Evolutionary conservation across 1,284 basidiomycete species (phyloP).

Genomic region (Gastroboletus turbinatus): DNA sequence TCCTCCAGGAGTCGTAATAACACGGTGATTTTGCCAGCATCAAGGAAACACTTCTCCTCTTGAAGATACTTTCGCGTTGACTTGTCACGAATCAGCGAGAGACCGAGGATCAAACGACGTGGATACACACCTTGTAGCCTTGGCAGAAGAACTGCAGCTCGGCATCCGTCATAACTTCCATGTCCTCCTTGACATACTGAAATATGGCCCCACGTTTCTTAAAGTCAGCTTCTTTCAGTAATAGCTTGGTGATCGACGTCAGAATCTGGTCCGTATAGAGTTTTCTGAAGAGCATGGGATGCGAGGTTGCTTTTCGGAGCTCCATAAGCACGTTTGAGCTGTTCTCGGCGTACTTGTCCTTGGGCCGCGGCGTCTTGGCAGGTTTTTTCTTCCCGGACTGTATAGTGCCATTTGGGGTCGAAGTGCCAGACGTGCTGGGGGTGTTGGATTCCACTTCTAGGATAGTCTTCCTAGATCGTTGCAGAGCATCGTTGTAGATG

Average conservation of each 20-base stretch:
- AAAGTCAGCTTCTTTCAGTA: conserved; percentile 91
- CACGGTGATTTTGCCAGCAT: conserved; percentile 86
- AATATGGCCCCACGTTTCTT: conserved; percentile 76
- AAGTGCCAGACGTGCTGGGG: conserved; percentile 37
- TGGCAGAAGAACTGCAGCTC: conserved; percentile 84
- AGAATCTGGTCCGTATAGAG: conserved; percentile 81
- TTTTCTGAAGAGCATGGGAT: conserved; percentile 93
- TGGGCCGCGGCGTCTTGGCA: conserved; percentile 45
- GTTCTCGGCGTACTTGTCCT: conserved; percentile 73
- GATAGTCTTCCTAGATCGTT: conserved; percentile 82
- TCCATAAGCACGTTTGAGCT: conserved; percentile 94
- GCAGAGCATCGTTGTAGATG: conserved; percentile 85
- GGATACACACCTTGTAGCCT: conserved; percentile 68
- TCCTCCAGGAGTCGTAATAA: conserved; percentile 72
- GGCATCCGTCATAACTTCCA: conserved; percentile 94
- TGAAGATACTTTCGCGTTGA: conserved; percentile 80
- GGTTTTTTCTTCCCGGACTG: conserved; percentile 47
- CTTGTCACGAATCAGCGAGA: conserved; percentile 40
- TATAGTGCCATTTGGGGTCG: conserved; percentile 36
- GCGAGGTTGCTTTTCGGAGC: conserved; percentile 91
- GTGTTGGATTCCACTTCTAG: conserved; percentile 49
- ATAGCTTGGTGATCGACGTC: conserved; percentile 73
- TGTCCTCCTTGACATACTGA: conserved; percentile 86
- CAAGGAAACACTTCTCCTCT: conserved; percentile 74
- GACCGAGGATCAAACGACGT: neutral